Base-by-base conservation (phyloP, 805 yeast genomes). In the Kodamaea lidongshanica region DNA sequence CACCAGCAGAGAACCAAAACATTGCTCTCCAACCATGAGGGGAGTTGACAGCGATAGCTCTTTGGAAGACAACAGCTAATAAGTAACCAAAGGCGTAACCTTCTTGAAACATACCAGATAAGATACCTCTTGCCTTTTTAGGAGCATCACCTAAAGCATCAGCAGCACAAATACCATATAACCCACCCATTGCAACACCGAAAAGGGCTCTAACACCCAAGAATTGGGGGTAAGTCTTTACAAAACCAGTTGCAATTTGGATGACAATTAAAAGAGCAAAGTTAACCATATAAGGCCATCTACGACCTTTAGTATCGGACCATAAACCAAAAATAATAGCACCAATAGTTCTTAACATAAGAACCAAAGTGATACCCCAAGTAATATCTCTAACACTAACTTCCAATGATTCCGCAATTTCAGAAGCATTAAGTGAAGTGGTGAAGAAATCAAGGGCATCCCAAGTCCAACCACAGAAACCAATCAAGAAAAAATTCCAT, bases 31-130 rank as follows among this genome's bases (percentile, higher is more conserved):
- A 79, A 0, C 64, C 58, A 39, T 76, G 72, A 1, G 58, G 42
- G 4, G 77, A 59, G 37, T 48, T 50, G 45, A 68, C 72, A 6
- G 70, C 73, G 37, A 79, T 70, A 19, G 79, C 80, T 50, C 85
- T 63, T 38, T 72, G 71, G 58, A 77, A 79, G 14, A 77, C 61
- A 28, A 77, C 82, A 5, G 77, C 84, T 36, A 78, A 48, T 15
- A 79, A 55, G 43, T 77, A 78, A 14, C 87, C 87, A 27, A 79
- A 67, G 1, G 82, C 79, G 42, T 79, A 85, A 38, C 94, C 94
- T 51, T 83, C 81, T 55, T 84, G 94, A 49, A 85, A 72, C 23
- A 82, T 52, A 27, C 84, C 85, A 19, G 78, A 70, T 27, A 78
- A 54, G 34, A 77, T 62, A 26, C 83, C 79, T 54, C 73, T 61